These are phyloP conservation scores for Cryptosporidium tyzzeri DNA, from an alignment of 169 alveolate species.

Conservation along the genomic window DNA sequence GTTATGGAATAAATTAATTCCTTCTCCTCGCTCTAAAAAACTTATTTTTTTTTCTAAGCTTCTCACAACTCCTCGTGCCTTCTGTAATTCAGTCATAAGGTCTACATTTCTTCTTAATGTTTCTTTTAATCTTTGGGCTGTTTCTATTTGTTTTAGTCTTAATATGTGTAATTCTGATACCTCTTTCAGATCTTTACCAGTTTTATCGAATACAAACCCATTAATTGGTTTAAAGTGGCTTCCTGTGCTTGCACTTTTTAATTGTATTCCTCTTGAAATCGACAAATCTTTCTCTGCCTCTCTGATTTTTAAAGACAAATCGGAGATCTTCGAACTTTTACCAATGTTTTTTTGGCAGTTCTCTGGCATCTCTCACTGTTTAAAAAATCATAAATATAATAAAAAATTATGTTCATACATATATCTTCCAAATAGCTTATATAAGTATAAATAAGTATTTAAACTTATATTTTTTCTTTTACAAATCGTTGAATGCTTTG, in stretches of 20 bases:
- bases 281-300: slow-evolving; percentile 49
- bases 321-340: slow-evolving; percentile 46
- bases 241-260: neutral
- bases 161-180: slow-evolving; percentile 50
- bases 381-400: neutral
- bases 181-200: slow-evolving; percentile 6
- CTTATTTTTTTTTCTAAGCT: slow-evolving; percentile 44
- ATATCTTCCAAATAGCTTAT: neutral
- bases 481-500: neutral
- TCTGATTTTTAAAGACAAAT: slow-evolving; percentile 39
- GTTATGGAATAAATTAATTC: neutral
- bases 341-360: slow-evolving; percentile 35
- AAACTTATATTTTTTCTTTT: neutral
- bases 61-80: slow-evolving; percentile 64
- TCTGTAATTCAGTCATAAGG: slow-evolving; percentile 67
- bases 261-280: slow-evolving; percentile 14
- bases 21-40: slow-evolving; percentile 5
- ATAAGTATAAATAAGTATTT: neutral
- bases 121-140: slow-evolving; percentile 71
- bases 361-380: slow-evolving; percentile 44
- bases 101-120: slow-evolving; percentile 72
- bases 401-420: neutral
- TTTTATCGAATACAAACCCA: neutral
- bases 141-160: slow-evolving; percentile 70
- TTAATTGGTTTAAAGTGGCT: neutral